A percentile compares a stretch with the other conserved stretches of the same genome.
Evolutionary conservation across 2,329 filamentous ascomycete genomes (phyloP).

Genomic region (Diaporthe sp.): DNA sequence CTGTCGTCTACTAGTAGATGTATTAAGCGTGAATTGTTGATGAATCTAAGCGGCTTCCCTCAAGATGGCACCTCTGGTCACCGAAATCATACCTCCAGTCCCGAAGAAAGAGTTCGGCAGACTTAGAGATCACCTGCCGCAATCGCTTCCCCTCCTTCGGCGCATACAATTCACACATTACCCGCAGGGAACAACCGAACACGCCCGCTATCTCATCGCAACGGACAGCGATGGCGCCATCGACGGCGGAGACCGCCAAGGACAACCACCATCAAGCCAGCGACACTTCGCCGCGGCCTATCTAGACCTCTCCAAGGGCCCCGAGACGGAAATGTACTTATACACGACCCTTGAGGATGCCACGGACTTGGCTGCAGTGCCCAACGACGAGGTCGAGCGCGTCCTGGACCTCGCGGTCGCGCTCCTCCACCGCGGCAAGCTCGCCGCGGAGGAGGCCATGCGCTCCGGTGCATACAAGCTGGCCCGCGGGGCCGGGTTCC

Average conservation of each 20-base stretch:
- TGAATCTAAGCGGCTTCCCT: not conserved
- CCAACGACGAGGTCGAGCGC: constrained; percentile 46
- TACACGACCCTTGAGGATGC: constrained; percentile 66
- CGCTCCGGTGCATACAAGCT: constrained; percentile 40
- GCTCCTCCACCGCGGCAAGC: constrained; percentile 47
- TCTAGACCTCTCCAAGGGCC: constrained; percentile 70
- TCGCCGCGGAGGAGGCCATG: constrained; percentile 44
- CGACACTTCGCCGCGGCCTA: constrained; percentile 68
- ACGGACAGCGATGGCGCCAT: constrained; percentile 38
- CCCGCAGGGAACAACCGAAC: constrained; percentile 56
- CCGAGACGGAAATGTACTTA: constrained; percentile 76
- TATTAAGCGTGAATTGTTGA: not conserved
- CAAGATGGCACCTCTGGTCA: constrained; percentile 38
- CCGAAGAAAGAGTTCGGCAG: constrained; percentile 57
- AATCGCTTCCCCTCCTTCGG: constrained; percentile 72
- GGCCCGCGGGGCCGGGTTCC: constrained; percentile 48
- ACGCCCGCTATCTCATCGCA: constrained; percentile 58
- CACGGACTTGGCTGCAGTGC: constrained; percentile 11
- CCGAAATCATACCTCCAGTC: constrained; percentile 43
- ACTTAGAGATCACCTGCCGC: constrained; percentile 66
- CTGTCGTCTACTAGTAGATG: not conserved
- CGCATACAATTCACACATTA: constrained; percentile 71
- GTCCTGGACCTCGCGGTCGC: constrained; percentile 50
- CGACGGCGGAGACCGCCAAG: not conserved
- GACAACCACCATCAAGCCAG: not conserved